Evolutionary conservation across 2,329 filamentous ascomycete genomes (phyloP), one percentile per base, ranked within the genome.

Genomic region (Chaetomium sp.): DNA sequence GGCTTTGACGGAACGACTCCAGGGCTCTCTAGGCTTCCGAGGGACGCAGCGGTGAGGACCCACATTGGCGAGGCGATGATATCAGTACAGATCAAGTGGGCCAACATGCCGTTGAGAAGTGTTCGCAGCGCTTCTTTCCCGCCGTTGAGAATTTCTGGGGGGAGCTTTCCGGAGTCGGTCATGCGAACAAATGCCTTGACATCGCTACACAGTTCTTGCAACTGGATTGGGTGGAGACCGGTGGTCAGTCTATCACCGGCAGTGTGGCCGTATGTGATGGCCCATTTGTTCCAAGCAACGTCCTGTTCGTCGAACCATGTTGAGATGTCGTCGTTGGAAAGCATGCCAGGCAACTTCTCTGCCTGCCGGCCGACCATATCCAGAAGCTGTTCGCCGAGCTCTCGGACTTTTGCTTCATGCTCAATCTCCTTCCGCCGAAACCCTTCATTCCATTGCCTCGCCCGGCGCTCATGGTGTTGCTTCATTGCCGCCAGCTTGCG

Each of bases 161-260:
- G 57, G 0, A 59, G 49, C 5, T 32, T 34, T 3, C 45, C 42
- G 7, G 45, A 32, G 1, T 55, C 49, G 0, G 57, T 54, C 6
- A 61, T 36, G 1, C 54, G 54, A 4, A 61, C 54, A 7, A 61
- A 61, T 5, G 10, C 14, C 36, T 43, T 46, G 33, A 59, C 43
- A 4, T 52, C 49, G 27, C 12, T 36, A 14, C 41, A 51, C 2
- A 61, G 32, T 49, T 61, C 59, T 1, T 57, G 36, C 1, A 57
- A 49, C 41, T 61, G 59, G 1, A 54, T n/a, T 1, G 56, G 56
- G 36, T 61, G 54, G 4, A 61, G 44, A 7, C 35, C 42, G 44
- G 37, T 41, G 6, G 9, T 37, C 4, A 61, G 40, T 4, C 57
- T 27, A 14, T 49, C 38, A 5, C 52, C 8, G n/a, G 55, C 54